These are phyloP conservation scores for Prunus padus DNA, from an alignment of 306 rosid species.

Conservation along the genomic window DNA sequence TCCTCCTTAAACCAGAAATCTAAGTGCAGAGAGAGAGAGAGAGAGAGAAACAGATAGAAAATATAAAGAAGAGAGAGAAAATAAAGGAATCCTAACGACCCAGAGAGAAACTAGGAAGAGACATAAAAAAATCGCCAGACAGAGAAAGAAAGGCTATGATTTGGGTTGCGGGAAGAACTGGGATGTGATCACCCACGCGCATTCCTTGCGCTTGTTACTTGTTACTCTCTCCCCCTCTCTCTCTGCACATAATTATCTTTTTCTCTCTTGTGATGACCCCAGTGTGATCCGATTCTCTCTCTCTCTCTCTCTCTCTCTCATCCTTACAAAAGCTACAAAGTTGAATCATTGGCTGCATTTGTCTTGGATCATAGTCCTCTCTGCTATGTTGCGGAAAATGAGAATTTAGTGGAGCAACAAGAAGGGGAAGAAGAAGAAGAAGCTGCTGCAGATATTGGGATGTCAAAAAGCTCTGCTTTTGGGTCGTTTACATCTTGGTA, in stretches of 20 bases:
- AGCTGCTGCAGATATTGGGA: conserved; percentile 7
- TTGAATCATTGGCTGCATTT: not conserved
- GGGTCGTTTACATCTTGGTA: conserved; percentile 24
- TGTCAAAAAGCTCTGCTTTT: conserved; percentile 4
- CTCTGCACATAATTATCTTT: too few relatives aligned
- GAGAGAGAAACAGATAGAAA: not conserved
- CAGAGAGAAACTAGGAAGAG: conserved; percentile 6
- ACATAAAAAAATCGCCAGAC: not conserved
- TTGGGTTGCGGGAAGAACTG: not conserved
- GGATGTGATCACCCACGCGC: conserved; percentile 16
- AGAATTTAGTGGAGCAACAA: not conserved
- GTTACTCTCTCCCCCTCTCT: conserved; percentile 1
- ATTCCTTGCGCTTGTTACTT: not conserved
- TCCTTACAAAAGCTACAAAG: not conserved
- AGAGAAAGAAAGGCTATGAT: not conserved
- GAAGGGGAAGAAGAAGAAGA: conserved; percentile 5
- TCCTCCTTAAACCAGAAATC: conserved; percentile 25
- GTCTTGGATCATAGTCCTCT: not conserved
- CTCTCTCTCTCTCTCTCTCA: not conserved
- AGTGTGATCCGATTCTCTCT: conserved; percentile 18
- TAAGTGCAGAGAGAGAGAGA: not conserved
- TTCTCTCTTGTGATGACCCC: conserved; percentile 7
- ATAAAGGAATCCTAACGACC: conserved; percentile 20
- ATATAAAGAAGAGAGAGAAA: not conserved
- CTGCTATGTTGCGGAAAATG: not conserved